Base-by-base conservation (phyloP, 106 monocot species). In the Platanthera guangdongensis region DNA sequence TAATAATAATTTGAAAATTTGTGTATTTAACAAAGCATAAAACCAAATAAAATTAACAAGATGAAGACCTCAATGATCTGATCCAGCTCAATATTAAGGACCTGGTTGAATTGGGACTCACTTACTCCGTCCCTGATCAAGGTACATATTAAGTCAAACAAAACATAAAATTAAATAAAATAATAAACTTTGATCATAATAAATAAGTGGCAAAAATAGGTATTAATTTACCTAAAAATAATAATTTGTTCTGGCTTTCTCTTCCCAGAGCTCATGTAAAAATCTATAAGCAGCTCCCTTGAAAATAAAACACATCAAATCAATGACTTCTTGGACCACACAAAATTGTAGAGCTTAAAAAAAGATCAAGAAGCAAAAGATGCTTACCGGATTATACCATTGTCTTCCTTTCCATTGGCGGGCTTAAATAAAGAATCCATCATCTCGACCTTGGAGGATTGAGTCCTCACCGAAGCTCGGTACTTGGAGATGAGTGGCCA, bases 351-450 rank as follows among this genome's bases (percentile, higher is more conserved):
- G 28, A 67, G 12, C 2, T 9, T 39, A 13, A 10, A 67, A 16
- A 15, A n/a, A 16, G 18, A 3, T 3, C 39, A 10, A 32, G 39
- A 68, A 70, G 47, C 68, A 2, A 46, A 49, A 59, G 64, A 45
- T 68, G 39, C 69, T 11, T 82, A 85, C 94, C 92, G 49, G 21
- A 99, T 75, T 57, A 99, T 86, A 39, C 99, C 99, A 25, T 80
- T 70, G 77, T 95, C 94, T 5, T 86, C 84, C 10, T 82, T 81
- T 49, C 70, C 80, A 0, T 77, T 25, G 3, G 52, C 46, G 6
- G 94, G 99, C 70, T 90, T 94, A 78, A 99, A 99, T 8, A 99
- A 62, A 32, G 89, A 90, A 71, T 94, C 94, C n/a, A 99, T 94
- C 94, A 99, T 99, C 79, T 99, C 99, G 51, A 87, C 81, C 53